Evolutionary conservation across 495 filamentous ascomycete genomes (phyloP).

Genomic region (Penicillium argentinense): DNA sequence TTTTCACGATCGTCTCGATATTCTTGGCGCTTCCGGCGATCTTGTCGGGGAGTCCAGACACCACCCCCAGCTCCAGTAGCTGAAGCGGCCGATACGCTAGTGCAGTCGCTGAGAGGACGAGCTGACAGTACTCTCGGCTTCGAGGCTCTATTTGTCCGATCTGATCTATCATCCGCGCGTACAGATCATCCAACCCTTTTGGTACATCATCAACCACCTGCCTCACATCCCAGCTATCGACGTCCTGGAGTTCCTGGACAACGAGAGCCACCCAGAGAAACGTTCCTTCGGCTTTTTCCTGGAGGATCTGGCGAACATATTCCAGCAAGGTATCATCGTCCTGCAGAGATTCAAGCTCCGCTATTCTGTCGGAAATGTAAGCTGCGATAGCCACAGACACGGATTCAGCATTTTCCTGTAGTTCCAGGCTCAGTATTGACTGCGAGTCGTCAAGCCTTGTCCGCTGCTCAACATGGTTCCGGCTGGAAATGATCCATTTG

Average conservation of each 20-base stretch:
- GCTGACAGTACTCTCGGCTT: neutral
- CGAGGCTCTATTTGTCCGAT: neutral
- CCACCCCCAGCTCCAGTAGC: conserved; percentile 2
- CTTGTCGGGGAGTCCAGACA: neutral
- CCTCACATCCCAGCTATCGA: neutral
- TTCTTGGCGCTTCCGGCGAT: neutral
- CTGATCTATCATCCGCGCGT: conserved; percentile 16
- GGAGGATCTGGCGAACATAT: too few species aligned
- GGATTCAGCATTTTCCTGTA: too few species aligned
- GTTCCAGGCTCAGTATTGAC: too few species aligned
- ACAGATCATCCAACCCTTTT: conserved; percentile 9
- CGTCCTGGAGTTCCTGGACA: conserved; percentile 12
- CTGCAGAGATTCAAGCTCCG: too few species aligned
- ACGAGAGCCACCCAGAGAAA: conserved; percentile 39
- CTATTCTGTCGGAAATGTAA: too few species aligned
- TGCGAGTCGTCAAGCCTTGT: too few species aligned
- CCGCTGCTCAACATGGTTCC: too few species aligned
- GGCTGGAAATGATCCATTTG: neutral
- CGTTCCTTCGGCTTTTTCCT: conserved; percentile 9
- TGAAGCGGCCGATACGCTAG: conserved; percentile 8
- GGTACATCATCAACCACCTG: conserved; percentile 5
- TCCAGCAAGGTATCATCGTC: too few species aligned
- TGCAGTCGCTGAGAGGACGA: neutral
- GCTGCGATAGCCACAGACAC: too few species aligned
- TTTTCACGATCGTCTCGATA: conserved; percentile 3